Evolutionary conservation across 768 basidiomycete species (phyloP), one percentile per base, ranked within the genome.

Genomic region (Podaxis sp.): DNA sequence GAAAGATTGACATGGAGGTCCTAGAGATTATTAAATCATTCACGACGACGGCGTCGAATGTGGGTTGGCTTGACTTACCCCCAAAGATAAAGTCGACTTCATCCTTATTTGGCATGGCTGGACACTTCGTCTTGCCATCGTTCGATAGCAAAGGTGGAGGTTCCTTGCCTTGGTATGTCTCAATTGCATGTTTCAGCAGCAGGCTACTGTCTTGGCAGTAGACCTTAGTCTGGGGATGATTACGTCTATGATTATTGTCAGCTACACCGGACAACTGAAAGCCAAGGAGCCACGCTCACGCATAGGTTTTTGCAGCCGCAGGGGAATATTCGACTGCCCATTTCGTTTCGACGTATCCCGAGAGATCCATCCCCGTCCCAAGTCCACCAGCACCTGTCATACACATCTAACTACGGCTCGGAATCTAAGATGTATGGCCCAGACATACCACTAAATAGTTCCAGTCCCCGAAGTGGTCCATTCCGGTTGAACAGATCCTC

Each of bases 1-100:
- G 66, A 90, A 92, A 2, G 86, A 82, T 65, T 92, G 91, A 67
- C 90, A 92, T 12, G 90, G 90, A 3, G 90, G 89, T 2, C 90
- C 90, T 90, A 61, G 6, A 24, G 4, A 49, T n/a, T 30, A 46
- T 57, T 39, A 53, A 33, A 22, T 59, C n/a, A 42, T 13, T 42
- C 40, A 5, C 12, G 22, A 9, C 26, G 3, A 51, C 44, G 19
- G 3, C 44, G 17, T 3, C 44, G 13, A 51, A 26, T 24, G 13
- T 24, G 4, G 24, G 24, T 24, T 11, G 24, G 28, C 2, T 26
- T 12, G 19, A 7, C 81, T 52, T 74, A 87, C 89, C 88, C 63
- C 90, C 89, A 72, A 81, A 89, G n/a, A 92, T 84, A 59, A 92
- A 82, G 66, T 90, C 88, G 2, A 90, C 82, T 13, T 85, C 80